phyloP scores from a whole-genome alignment of 2,329 filamentous ascomycete genomes.

The Penicillium fuscoglaucum region DNA sequence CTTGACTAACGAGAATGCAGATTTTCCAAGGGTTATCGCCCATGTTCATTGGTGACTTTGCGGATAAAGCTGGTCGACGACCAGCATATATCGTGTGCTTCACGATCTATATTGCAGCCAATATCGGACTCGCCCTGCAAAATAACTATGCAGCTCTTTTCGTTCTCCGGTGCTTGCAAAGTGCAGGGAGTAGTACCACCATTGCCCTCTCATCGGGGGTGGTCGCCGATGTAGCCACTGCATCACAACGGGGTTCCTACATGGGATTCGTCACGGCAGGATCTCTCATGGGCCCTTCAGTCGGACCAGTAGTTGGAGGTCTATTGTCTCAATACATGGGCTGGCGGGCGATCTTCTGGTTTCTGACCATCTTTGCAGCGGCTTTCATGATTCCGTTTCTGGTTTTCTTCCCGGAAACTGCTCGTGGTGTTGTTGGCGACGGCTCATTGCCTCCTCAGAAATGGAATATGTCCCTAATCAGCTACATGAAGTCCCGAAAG shows the following conservation, averaged over 20 bases:
- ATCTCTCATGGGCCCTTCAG: conserved; percentile 34
- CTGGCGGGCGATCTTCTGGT: conserved; percentile 49
- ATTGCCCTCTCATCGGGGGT: conserved; percentile 44
- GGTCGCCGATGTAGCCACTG: conserved; percentile 42
- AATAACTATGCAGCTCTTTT: conserved; percentile 41
- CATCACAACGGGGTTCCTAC: conserved; percentile 42
- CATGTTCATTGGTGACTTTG: conserved; percentile 53
- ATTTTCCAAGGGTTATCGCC: conserved; percentile 57
- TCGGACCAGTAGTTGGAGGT: conserved; percentile 41
- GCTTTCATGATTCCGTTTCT: conserved; percentile 40
- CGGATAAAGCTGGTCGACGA: conserved; percentile 53
- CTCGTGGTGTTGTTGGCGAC: conserved; percentile 41
- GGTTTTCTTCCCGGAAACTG: conserved; percentile 41
- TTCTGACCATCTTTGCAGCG: conserved; percentile 50
- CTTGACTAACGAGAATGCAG: conserved; percentile 20
- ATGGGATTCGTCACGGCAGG: conserved; percentile 42
- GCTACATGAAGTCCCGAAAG: conserved; percentile 31
- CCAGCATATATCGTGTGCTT: conserved; percentile 57
- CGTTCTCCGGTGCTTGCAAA: conserved; percentile 43
- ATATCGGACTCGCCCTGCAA: conserved; percentile 43
- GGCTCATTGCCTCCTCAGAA: conserved; percentile 38
- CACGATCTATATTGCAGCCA: conserved; percentile 45
- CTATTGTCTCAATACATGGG: conserved; percentile 39
- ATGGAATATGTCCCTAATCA: conserved; percentile 41
- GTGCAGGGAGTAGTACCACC: conserved; percentile 43